Evolutionary conservation across 1,284 basidiomycete species (phyloP).

Genomic region (Irpex lacteus): DNA sequence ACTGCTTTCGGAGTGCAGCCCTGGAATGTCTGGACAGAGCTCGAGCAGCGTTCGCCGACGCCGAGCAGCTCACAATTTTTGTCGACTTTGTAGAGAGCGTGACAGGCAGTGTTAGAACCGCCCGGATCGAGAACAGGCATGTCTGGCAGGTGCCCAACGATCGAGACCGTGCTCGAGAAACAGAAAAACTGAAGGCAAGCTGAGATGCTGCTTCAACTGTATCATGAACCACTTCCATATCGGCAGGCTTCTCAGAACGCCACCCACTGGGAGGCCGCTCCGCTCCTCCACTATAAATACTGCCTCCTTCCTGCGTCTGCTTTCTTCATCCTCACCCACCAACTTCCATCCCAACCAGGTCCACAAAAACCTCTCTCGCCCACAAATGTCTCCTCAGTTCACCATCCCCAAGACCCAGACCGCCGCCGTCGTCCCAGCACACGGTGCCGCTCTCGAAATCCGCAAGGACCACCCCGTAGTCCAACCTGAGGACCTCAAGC

Average conservation of each 20-base stretch:
- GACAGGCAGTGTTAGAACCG: neutral
- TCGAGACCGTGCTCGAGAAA: neutral
- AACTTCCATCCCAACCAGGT: neutral
- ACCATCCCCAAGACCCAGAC: slow-evolving; percentile 60
- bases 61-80: neutral
- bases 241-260: neutral
- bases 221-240: neutral
- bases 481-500: slow-evolving; percentile 62
- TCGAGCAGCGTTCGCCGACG: neutral
- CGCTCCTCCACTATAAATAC: slow-evolving; percentile 1
- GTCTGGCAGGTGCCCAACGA: neutral
- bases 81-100: neutral
- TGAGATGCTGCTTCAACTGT: neutral
- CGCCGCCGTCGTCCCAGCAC: slow-evolving; percentile 56
- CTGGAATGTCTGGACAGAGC: no score
- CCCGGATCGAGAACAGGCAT: neutral
- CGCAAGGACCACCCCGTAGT: slow-evolving; percentile 56
- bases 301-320: neutral
- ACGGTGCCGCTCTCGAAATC: slow-evolving; percentile 44
- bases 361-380: neutral
- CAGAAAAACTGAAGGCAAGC: neutral
- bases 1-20: no score
- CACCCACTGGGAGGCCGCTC: neutral
- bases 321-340: neutral
- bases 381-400: slow-evolving; percentile 4